These are phyloP conservation scores for Venturia nashicola DNA, from an alignment of 2,329 filamentous ascomycete genomes.

Conservation along the genomic window DNA sequence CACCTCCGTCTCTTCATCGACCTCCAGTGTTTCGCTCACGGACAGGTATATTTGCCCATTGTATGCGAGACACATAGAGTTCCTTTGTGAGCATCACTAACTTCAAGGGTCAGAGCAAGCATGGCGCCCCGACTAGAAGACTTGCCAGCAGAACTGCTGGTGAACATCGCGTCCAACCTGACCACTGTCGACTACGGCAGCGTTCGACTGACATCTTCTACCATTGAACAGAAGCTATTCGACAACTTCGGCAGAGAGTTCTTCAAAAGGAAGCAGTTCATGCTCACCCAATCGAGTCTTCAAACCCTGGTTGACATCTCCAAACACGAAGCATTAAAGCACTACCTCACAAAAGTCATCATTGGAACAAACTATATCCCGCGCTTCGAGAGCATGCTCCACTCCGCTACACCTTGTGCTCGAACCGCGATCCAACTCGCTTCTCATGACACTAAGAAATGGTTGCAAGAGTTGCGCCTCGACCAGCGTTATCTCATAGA, in stretches of 20 bases:
- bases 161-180: slow-evolving; percentile 41
- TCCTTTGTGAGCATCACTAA: not conserved
- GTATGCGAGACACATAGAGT: not conserved
- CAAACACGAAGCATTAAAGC: slow-evolving; percentile 21
- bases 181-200: slow-evolving; percentile 42
- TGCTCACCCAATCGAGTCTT: slow-evolving; percentile 46
- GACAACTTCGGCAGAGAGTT: slow-evolving; percentile 47
- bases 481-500: not conserved
- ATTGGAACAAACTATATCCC: not conserved
- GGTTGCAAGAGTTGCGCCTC: not conserved
- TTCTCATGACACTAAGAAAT: not conserved
- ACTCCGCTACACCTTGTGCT: not conserved
- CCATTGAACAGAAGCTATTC: slow-evolving; percentile 42
- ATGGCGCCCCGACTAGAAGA: not conserved
- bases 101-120: not conserved
- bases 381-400: not conserved
- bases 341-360: not conserved
- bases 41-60: not conserved
- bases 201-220: slow-evolving; percentile 44
- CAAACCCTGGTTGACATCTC: slow-evolving; percentile 35
- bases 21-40: not conserved
- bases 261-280: slow-evolving; percentile 55
- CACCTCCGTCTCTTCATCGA: too few relatives aligned
- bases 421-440: not conserved
- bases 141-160: slow-evolving; percentile 47